These are phyloP conservation scores for Flaveria sonorensis DNA, from an alignment of 129 eudicot species.

Conservation along the genomic window DNA sequence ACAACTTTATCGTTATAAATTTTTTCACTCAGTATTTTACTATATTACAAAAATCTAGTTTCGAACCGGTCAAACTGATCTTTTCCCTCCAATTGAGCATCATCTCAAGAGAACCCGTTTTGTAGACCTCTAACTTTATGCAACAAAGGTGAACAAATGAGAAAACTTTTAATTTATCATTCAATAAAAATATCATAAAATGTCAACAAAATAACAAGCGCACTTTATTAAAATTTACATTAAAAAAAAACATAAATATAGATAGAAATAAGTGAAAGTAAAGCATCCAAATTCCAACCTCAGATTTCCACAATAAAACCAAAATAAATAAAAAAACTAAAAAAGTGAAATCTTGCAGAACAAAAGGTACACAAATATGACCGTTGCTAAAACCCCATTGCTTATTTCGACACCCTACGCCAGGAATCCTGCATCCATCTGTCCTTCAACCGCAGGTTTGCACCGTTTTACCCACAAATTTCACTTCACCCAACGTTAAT, in stretches of 20 bases:
- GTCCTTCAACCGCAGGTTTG: slow-evolving; percentile 12
- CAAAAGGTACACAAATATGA: slow-evolving; percentile 36
- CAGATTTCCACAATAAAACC: neutral
- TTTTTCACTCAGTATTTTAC: too few relatives aligned
- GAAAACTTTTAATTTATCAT: neutral
- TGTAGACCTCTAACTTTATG: neutral
- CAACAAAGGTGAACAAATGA: neutral
- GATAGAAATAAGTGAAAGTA: slow-evolving; percentile 31
- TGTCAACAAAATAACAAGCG: too few relatives aligned
- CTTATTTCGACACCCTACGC: slow-evolving; percentile 36
- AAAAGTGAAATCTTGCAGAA: neutral
- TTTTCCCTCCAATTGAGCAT: too few relatives aligned
- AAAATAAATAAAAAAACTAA: neutral
- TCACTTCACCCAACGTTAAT: slow-evolving; percentile 29
- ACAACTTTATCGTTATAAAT: too few relatives aligned
- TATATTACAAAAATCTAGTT: too few relatives aligned
- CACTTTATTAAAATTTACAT: neutral
- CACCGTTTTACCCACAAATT: slow-evolving; percentile 32
- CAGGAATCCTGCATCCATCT: slow-evolving; percentile 37
- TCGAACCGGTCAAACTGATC: too few relatives aligned
- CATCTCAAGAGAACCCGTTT: neutral
- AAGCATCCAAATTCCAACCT: slow-evolving; percentile 20
- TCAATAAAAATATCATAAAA: neutral
- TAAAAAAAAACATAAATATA: neutral
- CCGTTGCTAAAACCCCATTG: slow-evolving; percentile 36